phyloP scores from a whole-genome alignment of 2,329 filamentous ascomycete genomes.

The Hypoxylon sp. region DNA sequence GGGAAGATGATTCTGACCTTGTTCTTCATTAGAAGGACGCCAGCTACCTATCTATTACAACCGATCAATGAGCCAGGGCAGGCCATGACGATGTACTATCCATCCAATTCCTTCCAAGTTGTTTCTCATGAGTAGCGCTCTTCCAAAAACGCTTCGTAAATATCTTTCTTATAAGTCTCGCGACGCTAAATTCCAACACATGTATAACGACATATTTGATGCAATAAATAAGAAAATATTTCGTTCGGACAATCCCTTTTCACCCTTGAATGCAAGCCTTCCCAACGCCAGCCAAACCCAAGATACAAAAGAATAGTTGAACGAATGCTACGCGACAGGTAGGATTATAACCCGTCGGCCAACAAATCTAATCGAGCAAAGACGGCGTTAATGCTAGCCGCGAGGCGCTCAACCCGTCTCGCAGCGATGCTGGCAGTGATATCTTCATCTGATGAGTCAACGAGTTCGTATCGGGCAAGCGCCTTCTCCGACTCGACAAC shows the following conservation, averaged over 20 bases:
- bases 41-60: conserved; percentile 40
- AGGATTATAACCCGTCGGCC: conserved; percentile 49
- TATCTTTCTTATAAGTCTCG: conserved; percentile 22
- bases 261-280: conserved; percentile 25
- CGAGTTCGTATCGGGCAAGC: conserved; percentile 72
- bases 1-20: conserved; percentile 5
- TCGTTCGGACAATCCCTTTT: conserved; percentile 26
- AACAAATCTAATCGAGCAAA: conserved; percentile 56
- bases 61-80: conserved; percentile 10
- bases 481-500: conserved; percentile 74
- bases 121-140: conserved; percentile 37
- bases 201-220: conserved; percentile 23
- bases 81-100: conserved; percentile 9
- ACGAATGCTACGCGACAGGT: background rate
- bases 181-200: conserved; percentile 21
- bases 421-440: conserved; percentile 59
- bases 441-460: conserved; percentile 68
- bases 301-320: conserved; percentile 10
- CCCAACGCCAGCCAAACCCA: conserved; percentile 23
- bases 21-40: conserved; percentile 22
- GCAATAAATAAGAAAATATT: conserved; percentile 14
- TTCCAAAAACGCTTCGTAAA: conserved; percentile 38
- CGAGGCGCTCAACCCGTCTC: conserved; percentile 65
- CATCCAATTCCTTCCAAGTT: conserved; percentile 21
- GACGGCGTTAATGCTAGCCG: conserved; percentile 56